phyloP scores from a whole-genome alignment of 495 filamentous ascomycete species.

The Talaromyces nanjingensis region DNA sequence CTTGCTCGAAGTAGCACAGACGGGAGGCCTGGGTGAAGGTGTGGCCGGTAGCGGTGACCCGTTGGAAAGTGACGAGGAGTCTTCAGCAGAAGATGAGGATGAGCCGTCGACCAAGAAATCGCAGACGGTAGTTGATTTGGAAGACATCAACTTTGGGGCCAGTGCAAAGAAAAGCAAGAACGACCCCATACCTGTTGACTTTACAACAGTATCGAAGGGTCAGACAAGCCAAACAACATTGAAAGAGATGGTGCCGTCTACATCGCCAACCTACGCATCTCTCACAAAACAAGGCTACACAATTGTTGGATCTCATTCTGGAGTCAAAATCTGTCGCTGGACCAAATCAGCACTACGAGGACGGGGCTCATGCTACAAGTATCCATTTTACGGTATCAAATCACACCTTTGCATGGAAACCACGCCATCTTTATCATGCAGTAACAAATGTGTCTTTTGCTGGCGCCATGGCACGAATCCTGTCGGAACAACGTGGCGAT shows the following conservation, averaged over 20 bases:
- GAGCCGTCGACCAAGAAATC: conserved; percentile 34
- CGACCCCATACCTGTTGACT: conserved; percentile 70
- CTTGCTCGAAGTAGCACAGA: conserved; percentile 52
- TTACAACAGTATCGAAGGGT: conserved; percentile 56
- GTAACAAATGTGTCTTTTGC: conserved; percentile 98
- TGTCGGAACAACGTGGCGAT: conserved; percentile 92
- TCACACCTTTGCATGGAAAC: conserved; percentile 98
- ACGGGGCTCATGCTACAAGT: conserved; percentile 94
- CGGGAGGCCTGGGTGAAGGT: conserved; percentile 68
- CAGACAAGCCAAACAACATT: conserved; percentile 35
- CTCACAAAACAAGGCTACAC: conserved; percentile 95
- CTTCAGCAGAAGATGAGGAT: conserved; percentile 46
- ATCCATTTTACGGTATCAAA: conserved; percentile 89
- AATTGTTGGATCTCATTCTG: conserved; percentile 90
- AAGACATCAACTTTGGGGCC: conserved; percentile 61
- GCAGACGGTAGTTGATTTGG: conserved; percentile 62
- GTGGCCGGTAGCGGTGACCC: conserved; percentile 75
- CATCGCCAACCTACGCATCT: conserved; percentile 76
- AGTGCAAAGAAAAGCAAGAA: conserved; percentile 10
- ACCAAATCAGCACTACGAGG: conserved; percentile 97
- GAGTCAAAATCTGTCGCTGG: conserved; percentile 97
- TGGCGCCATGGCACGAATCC: conserved; percentile 98
- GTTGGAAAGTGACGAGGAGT: conserved; percentile 76
- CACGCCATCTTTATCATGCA: conserved; percentile 89
- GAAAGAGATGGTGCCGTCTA: conserved; percentile 91